Base-by-base conservation (phyloP, 2,329 filamentous ascomycete species). In the Microdochium trichocladiopsis region DNA sequence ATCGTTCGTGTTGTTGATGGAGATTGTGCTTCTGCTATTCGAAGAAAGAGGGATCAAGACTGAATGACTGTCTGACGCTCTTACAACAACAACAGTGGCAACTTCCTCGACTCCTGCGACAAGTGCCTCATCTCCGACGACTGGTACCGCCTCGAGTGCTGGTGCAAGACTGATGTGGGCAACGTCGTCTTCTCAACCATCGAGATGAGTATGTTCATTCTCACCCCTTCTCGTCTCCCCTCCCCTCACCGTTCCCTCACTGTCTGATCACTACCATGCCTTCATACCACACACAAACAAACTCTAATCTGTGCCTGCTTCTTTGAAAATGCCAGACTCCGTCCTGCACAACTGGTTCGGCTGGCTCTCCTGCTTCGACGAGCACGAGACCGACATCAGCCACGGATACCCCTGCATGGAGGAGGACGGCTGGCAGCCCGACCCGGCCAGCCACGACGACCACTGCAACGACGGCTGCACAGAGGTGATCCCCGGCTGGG, bases 311-410 rank as follows among this genome's bases (percentile, higher is more conserved):
- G 5, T 45, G 3, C 6, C 25, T 21, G 21, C 23, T 9, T 37
- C 43, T 6, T 48, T 41, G 18, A 2, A 48, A n/a, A 36, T 33
- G 28, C 25, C 21, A 37, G 49, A 53, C 41, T 4, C 5, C 25
- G 45, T 53, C 18, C 49, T 53, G 23, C 51, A 53, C 47, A 53
- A 51, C 45, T 53, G 52, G 52, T 53, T 28, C 23, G 52, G 52
- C 48, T 53, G 36, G 28, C 49, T 53, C 11, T 51, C 49, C 14
- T 53, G 52, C 47, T 53, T 49, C 45, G 47, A 45, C 24, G n/a
- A 43, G 21, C 50, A 51, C 50, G 45, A 53, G 49, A 49, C 18
- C 6, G 12, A 8, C 41, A 10, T 33, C 21, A 14, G 21, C 22
- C 41, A 45, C 37, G 2, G 3, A 5, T 50, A 36, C 47, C 22